Evolutionary conservation across 345 rosid species (phyloP), one percentile per base, ranked within the genome.

Genomic region (Populus deltoides): DNA sequence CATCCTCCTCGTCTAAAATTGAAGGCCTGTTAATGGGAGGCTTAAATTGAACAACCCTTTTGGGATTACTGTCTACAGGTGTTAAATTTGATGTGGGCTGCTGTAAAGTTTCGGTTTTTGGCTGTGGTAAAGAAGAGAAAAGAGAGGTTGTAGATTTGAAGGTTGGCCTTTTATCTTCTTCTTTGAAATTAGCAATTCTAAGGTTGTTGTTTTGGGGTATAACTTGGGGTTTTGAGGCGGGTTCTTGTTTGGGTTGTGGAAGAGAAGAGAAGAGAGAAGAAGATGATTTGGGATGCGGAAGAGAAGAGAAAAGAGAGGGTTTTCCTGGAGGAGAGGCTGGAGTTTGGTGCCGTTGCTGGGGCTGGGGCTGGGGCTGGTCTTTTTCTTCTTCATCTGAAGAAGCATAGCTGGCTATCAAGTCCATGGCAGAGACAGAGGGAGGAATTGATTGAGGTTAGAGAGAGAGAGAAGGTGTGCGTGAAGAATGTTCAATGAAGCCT

Each of bases 371-470:
- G 20, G 76, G 27, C 20, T 59, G 65, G 8, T 55, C 66, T 8
- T 90, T 91, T 18, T 92, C 91, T 68, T 92, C 98, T 4, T 94
- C 99, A 79, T 87, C 92, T 13, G 94, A 91, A 41, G 99, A 93
- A 65, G 94, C 98, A 80, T 93, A 93, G 88, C 75, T 92, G 41
- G 97, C 94, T 15, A 90, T 73, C 78, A 95, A 91, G 0, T 96
- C 98, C 99, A n/a, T 17, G 27, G 15, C 25, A 22, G 53, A 74
- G 24, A 53, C 15, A 9, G 45, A 18, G 3, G 47, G 18, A 15
- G 41, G 20, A 2, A 41, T 13, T 33, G 17, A 10, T 10, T 25
- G 17, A 12, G 36, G 33, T 1, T 36, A 16, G 10, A 66, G 43
- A 31, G 35, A 15, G 39, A n/a, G 51, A 13, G 51, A 11, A 9